Percentiles rank a stretch among this genome's conserved stretches.
Evolutionary conservation across 228 moss, liverwort and hornwort species (phyloP).

Genomic region (Sphagnum magellanicum): DNA sequence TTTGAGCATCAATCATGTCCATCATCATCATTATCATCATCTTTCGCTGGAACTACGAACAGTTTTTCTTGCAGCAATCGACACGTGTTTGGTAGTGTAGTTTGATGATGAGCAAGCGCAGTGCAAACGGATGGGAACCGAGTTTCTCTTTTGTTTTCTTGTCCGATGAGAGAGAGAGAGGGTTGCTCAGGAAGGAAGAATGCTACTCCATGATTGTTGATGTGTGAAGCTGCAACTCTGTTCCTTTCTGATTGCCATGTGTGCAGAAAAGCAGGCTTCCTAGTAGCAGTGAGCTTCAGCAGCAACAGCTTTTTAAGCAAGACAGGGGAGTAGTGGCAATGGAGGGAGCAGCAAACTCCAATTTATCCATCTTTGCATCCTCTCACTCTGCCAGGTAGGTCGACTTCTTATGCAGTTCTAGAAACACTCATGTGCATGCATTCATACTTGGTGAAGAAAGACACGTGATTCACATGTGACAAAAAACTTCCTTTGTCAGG

Average conservation of each 20-base stretch:
- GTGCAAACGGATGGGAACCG: neutral
- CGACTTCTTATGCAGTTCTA: neutral
- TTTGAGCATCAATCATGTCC: neutral
- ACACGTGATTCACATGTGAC: neutral
- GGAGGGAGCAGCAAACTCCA: conserved; percentile 8
- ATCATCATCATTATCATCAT: too few species aligned
- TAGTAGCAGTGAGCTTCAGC: conserved; percentile 26
- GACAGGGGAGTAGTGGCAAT: conserved; percentile 5
- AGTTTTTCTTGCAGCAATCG: neutral
- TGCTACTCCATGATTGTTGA: neutral
- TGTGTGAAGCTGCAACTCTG: too few species aligned
- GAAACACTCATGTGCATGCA: neutral
- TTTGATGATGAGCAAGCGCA: neutral
- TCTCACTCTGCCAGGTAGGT: conserved; percentile 25
- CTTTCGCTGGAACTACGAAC: too few species aligned
- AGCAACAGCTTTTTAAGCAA: conserved; percentile 27
- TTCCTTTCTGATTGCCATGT: neutral
- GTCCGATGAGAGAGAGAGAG: too few species aligned
- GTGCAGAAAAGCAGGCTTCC: conserved; percentile 16
- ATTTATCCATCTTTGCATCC: conserved; percentile 10
- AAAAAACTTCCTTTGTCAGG: neutral
- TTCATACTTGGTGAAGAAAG: neutral
- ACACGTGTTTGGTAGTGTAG: neutral
- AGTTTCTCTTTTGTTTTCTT: neutral
- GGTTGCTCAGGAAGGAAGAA: neutral